phyloP scores from a whole-genome alignment of 805 yeast species.

The Candida pseudofarinosa region DNA sequence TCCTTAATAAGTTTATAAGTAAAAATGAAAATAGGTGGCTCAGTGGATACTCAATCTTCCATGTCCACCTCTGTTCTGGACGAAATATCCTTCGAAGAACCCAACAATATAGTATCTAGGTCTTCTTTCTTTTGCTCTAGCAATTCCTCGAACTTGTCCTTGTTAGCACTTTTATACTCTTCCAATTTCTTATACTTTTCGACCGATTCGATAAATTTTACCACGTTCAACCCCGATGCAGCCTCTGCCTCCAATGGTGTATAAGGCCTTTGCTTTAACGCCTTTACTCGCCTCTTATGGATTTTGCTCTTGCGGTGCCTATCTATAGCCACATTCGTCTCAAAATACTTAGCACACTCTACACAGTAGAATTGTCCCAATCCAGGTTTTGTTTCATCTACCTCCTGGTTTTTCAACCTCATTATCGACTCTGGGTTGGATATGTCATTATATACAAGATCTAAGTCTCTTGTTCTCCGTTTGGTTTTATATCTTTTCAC shows the following conservation, averaged over 20 bases:
- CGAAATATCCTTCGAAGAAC: conserved; percentile 17
- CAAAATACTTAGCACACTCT: conserved; percentile 91
- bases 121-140: conserved; percentile 34
- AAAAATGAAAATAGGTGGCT: too few species aligned
- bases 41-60: background rate
- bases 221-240: conserved; percentile 76
- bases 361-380: conserved; percentile 92
- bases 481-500: conserved; percentile 86
- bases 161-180: conserved; percentile 35
- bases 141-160: conserved; percentile 38
- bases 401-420: conserved; percentile 69
- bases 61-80: background rate
- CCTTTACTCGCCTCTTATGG: conserved; percentile 84
- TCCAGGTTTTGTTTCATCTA: conserved; percentile 90
- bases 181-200: conserved; percentile 52
- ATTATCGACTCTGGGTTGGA: conserved; percentile 59
- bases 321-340: conserved; percentile 66
- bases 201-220: conserved; percentile 60
- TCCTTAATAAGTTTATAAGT: too few species aligned
- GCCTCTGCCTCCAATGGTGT: conserved; percentile 88
- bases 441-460: conserved; percentile 75
- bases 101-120: conserved; percentile 34
- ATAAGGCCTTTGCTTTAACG: conserved; percentile 73
- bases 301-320: conserved; percentile 71
- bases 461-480: conserved; percentile 81